A percentile compares a stretch with the other conserved stretches of the same genome.
Evolutionary conservation across 495 filamentous ascomycete species (phyloP).

Genomic region (Neurospora africana): DNA sequence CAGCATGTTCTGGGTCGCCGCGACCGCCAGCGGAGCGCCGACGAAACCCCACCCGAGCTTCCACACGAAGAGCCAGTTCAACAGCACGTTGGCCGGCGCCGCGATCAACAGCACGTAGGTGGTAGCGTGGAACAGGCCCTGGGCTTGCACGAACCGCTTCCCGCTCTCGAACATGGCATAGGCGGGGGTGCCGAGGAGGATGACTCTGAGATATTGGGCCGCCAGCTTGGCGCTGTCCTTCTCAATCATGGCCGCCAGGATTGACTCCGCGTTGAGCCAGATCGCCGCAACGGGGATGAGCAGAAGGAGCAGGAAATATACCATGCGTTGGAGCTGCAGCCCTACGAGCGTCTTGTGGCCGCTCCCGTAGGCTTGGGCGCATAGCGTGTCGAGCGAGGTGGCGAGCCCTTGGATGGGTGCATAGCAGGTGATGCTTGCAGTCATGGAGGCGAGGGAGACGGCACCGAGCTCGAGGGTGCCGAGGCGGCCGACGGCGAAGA

Average conservation of each 20-base stretch:
- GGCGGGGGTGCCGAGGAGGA: constrained; percentile 54
- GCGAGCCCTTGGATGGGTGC: constrained; percentile 61
- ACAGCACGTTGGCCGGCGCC: constrained; percentile 53
- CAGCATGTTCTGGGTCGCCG: constrained; percentile 69
- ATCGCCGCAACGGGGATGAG: constrained; percentile 51
- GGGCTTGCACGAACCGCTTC: constrained; percentile 65
- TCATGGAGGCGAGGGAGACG: constrained; percentile 57
- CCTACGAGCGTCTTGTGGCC: constrained; percentile 61
- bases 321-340: constrained; percentile 62
- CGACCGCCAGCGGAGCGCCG: constrained; percentile 80
- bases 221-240: constrained; percentile 51
- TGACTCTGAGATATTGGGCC: constrained; percentile 55
- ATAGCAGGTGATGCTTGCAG: constrained; percentile 65
- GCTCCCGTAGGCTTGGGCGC: constrained; percentile 65
- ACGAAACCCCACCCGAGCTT: constrained; percentile 66
- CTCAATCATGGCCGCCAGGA: constrained; percentile 50
- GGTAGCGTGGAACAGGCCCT: constrained; percentile 59
- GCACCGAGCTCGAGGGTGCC: constrained; percentile 56
- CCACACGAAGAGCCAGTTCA: constrained; percentile 70
- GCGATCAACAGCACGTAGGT: constrained; percentile 57
- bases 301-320: constrained; percentile 50
- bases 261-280: constrained; percentile 48
- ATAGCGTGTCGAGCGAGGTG: constrained; percentile 63
- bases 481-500: constrained; percentile 57
- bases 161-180: constrained; percentile 59